phyloP scores from a whole-genome alignment of 202 grass and related monocot genomes.

The Eragrostis tef region DNA sequence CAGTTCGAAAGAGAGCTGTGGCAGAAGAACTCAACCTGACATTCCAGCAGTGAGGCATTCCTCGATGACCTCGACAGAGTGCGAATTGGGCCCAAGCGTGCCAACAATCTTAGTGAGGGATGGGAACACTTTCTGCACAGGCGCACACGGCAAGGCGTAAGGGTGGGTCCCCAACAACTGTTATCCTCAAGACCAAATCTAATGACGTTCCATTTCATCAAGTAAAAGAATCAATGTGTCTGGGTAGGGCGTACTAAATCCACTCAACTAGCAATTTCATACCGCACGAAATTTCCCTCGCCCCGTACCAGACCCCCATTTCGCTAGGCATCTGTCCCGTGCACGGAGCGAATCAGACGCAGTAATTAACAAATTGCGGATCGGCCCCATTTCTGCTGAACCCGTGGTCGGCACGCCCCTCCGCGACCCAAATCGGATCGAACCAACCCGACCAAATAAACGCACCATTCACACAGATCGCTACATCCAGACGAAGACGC shows the following conservation, averaged over 20 bases:
- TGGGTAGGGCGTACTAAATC: neutral
- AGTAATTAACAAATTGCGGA: neutral
- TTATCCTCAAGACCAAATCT: neutral
- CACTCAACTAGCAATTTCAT: neutral
- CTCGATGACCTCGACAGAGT: constrained; percentile 73
- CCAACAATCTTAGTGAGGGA: constrained; percentile 96
- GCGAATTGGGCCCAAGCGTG: constrained; percentile 89
- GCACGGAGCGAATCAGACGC: neutral
- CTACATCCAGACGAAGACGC: neutral
- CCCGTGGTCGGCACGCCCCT: neutral
- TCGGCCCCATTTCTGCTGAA: neutral
- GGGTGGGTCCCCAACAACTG: neutral
- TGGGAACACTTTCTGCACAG: constrained; percentile 84
- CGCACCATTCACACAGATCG: neutral
- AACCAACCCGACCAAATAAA: neutral
- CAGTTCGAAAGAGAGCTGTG: neutral
- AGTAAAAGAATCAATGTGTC: neutral
- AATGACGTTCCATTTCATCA: neutral
- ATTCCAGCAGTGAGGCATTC: constrained; percentile 90
- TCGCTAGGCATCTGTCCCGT: neutral
- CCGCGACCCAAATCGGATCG: constrained; percentile 28
- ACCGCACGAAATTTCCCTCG: neutral
- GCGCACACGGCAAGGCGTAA: constrained; percentile 1
- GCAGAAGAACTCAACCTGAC: constrained; percentile 82
- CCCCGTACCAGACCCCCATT: neutral